These are phyloP conservation scores for Xerocomellus amylosporus DNA, from an alignment of 768 basidiomycete genomes.

Conservation along the genomic window DNA sequence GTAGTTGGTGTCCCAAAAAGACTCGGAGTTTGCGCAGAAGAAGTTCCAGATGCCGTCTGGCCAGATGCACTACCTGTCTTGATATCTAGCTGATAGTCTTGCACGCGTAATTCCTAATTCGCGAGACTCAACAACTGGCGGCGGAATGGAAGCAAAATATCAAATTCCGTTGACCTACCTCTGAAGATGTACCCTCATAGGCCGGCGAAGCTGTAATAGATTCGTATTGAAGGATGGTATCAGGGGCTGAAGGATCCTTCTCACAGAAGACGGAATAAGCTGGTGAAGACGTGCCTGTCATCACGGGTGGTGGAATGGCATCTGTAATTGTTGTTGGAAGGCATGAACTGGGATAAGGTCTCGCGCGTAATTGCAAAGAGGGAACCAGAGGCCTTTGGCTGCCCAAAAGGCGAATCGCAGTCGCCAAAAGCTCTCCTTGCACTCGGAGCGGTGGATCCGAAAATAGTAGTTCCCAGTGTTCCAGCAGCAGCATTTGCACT, in stretches of 20 bases:
- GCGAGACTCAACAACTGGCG: neutral
- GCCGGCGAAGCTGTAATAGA: constrained; percentile 76
- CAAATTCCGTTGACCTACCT: constrained; percentile 41
- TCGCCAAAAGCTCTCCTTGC: constrained; percentile 42
- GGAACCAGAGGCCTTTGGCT: constrained; percentile 45
- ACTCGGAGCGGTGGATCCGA: constrained; percentile 32
- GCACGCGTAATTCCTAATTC: constrained; percentile 62
- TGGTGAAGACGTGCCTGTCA: constrained; percentile 67
- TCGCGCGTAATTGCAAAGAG: constrained; percentile 29
- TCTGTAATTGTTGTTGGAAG: constrained; percentile 34
- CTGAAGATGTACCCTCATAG: constrained; percentile 76
- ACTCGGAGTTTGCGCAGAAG: constrained; percentile 18
- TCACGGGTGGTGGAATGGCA: constrained; percentile 46
- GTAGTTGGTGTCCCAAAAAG: constrained; percentile 20
- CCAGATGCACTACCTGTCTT: constrained; percentile 67
- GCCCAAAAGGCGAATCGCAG: constrained; percentile 58
- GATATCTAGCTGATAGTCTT: constrained; percentile 73
- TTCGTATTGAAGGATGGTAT: constrained; percentile 64
- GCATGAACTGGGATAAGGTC: constrained; percentile 2
- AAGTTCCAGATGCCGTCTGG: constrained; percentile 33
- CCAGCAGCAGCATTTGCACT: constrained; percentile 22
- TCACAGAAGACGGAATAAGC: constrained; percentile 56
- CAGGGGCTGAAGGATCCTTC: constrained; percentile 53
- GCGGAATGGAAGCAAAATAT: constrained; percentile 3
- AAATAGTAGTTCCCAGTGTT: constrained; percentile 32